Conservation (phyloP, 2,329 filamentous ascomycete genomes). For the Cytospora piceicola region DNA sequence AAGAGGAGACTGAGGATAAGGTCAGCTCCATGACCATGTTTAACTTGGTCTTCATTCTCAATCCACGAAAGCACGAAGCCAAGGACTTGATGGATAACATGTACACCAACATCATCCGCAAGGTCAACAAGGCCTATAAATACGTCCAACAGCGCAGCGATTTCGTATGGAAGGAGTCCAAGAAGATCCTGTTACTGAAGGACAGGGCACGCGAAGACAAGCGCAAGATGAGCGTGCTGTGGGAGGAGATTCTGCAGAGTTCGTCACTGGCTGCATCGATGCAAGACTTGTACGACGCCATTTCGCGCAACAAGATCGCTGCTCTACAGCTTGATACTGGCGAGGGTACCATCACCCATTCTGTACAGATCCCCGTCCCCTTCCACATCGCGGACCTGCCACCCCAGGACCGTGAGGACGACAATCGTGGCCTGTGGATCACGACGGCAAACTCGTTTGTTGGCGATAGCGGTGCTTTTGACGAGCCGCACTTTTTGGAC, state of each 20-base stretch:
- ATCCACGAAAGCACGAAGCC: conserved; percentile 77
- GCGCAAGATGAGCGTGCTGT: conserved; percentile 67
- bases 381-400: conserved; percentile 76
- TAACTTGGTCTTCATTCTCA: conserved; percentile 90
- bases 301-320: conserved; percentile 84
- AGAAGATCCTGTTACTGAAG: conserved; percentile 78
- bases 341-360: conserved; percentile 62
- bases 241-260: conserved; percentile 70
- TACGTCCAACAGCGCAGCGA: conserved; percentile 88
- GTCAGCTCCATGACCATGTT: conserved; percentile 90
- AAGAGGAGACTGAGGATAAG: conserved; percentile 62
- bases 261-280: conserved; percentile 84
- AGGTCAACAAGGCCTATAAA: conserved; percentile 89
- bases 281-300: conserved; percentile 78
- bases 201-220: conserved; percentile 76
- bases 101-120: conserved; percentile 87
- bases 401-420: conserved; percentile 63
- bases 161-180: conserved; percentile 91
- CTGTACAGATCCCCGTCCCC: conserved; percentile 66
- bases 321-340: conserved; percentile 74
- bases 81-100: conserved; percentile 74
- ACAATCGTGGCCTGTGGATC: conserved; percentile 78
- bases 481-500: conserved; percentile 71
- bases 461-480: conserved; percentile 64
- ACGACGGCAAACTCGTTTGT: conserved; percentile 82